Evolutionary conservation across 1,284 basidiomycete species (phyloP).

Genomic region (Pseudomicrostroma phylloplanum): DNA sequence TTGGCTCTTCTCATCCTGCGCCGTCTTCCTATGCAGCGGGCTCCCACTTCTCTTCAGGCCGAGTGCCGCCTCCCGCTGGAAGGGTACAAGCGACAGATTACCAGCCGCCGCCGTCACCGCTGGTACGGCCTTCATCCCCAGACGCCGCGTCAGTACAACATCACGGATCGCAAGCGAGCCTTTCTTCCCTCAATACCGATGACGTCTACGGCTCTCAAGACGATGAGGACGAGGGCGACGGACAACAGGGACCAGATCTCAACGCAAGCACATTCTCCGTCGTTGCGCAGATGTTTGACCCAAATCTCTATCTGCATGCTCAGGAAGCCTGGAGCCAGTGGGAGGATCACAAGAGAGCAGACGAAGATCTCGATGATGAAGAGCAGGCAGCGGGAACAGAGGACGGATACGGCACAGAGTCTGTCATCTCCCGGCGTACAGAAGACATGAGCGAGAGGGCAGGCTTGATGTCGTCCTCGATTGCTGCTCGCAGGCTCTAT

Average conservation of each 20-base stretch:
- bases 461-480: neutral
- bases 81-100: neutral
- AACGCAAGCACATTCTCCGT: neutral
- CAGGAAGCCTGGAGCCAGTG: slow-evolving; percentile 6
- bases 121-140: neutral
- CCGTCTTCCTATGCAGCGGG: too few species aligned
- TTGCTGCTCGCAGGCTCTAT: neutral
- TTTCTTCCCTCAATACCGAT: neutral
- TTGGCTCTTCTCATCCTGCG: too few species aligned
- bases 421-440: neutral
- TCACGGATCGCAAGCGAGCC: neutral
- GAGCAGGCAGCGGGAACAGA: neutral
- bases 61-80: too few species aligned
- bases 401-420: neutral
- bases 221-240: neutral
- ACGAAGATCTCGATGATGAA: neutral
- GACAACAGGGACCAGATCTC: neutral
- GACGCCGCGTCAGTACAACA: neutral
- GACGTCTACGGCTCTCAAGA: neutral
- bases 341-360: neutral
- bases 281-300: slow-evolving; percentile 4
- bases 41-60: too few species aligned
- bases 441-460: slow-evolving; percentile 1
- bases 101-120: neutral
- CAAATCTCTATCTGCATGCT: slow-evolving; percentile 9